These are phyloP conservation scores for Xerocomus nothofagi DNA, from an alignment of 1,284 basidiomycete species.

Conservation along the genomic window DNA sequence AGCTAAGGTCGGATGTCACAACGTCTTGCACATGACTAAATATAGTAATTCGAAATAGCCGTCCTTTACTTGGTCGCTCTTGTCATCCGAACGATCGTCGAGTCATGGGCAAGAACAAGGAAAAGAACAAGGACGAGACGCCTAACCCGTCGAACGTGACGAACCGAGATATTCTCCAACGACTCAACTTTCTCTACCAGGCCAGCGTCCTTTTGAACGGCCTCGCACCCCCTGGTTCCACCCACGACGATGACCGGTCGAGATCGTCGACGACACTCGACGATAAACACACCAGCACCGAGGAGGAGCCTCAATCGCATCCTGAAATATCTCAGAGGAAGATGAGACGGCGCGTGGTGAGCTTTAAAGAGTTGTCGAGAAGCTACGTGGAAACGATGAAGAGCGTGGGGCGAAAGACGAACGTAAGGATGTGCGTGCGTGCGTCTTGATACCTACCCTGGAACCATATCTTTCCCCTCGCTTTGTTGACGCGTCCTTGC, in stretches of 20 bases:
- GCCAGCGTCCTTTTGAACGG: slow-evolving; percentile 66
- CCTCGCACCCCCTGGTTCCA: slow-evolving; percentile 27
- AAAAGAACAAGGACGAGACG: slow-evolving; percentile 54
- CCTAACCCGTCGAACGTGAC: slow-evolving; percentile 56
- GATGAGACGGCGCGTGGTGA: slow-evolving; percentile 30
- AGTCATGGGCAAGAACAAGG: slow-evolving; percentile 61
- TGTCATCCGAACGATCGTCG: too few species aligned
- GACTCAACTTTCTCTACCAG: slow-evolving; percentile 83
- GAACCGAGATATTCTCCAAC: slow-evolving; percentile 75
- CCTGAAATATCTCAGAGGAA: slow-evolving; percentile 30
- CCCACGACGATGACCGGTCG: neutral
- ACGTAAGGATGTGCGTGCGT: slow-evolving; percentile 64
- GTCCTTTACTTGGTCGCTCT: neutral
- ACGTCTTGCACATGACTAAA: neutral
- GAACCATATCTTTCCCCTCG: neutral
- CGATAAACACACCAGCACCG: neutral
- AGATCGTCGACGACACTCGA: neutral
- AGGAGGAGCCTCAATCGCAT: slow-evolving; percentile 8
- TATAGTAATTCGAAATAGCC: neutral
- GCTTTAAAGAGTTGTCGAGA: slow-evolving; percentile 53
- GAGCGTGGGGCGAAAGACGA: slow-evolving; percentile 68
- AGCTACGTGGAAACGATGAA: slow-evolving; percentile 68
- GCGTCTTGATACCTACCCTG: neutral
- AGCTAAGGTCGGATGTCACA: slow-evolving; percentile 33
- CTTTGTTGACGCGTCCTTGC: neutral